Conservation (phyloP, 805 yeast genomes). For the Metschnikowia rubicola region DNA sequence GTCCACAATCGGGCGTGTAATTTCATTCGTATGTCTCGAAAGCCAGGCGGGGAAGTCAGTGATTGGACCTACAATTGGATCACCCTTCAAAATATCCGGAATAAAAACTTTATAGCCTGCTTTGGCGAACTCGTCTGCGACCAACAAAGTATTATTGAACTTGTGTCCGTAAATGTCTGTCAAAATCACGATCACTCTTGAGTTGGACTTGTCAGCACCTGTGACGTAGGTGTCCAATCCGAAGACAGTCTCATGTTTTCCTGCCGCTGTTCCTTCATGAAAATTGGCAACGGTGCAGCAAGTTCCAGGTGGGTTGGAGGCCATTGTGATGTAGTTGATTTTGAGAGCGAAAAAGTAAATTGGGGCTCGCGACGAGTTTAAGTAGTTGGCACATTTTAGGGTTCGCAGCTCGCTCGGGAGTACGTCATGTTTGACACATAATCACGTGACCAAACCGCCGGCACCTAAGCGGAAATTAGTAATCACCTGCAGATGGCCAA, state of each 20-base stretch:
- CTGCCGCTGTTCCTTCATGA: conserved; percentile 53
- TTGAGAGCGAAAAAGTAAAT: not conserved
- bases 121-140: conserved; percentile 64
- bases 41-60: conserved; percentile 46
- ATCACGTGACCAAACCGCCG: too few relatives aligned
- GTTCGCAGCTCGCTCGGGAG: too few relatives aligned
- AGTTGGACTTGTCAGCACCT: conserved; percentile 27
- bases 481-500: too few relatives aligned
- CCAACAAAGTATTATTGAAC: conserved; percentile 53
- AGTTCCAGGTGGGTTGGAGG: conserved; percentile 50
- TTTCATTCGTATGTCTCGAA: conserved; percentile 46
- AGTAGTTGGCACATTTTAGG: too few relatives aligned
- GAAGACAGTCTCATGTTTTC: conserved; percentile 37
- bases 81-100: conserved; percentile 71
- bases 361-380: not conserved
- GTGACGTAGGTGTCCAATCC: conserved; percentile 38
- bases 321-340: conserved; percentile 22
- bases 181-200: conserved; percentile 55
- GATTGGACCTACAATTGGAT: conserved; percentile 23
- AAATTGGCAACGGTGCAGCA: conserved; percentile 43
- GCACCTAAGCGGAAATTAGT: too few relatives aligned
- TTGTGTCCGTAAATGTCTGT: conserved; percentile 70
- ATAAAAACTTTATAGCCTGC: conserved; percentile 62
- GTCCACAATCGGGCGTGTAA: conserved; percentile 47
- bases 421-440: too few relatives aligned